Conservation (phyloP, 495 filamentous ascomycete genomes). For the Aspergillus nidulans region DNA sequence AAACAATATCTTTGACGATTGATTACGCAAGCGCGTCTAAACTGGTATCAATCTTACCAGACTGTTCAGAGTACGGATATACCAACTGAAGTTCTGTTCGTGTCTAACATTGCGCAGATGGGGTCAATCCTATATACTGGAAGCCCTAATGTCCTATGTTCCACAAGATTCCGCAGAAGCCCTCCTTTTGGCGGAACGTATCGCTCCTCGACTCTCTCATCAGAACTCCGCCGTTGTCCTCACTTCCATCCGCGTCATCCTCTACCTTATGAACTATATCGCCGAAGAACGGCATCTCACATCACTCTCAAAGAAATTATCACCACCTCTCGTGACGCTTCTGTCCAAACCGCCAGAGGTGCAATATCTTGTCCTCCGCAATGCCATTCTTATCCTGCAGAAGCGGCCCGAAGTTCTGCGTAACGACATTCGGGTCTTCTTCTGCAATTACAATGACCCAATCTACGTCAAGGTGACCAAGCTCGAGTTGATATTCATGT, state of each 20-base stretch:
- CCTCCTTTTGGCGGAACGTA: constrained; percentile 83
- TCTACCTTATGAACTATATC: constrained; percentile 99
- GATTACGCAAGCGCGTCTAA: constrained; percentile 97
- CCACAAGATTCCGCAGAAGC: constrained; percentile 88
- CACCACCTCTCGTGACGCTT: constrained; percentile 90
- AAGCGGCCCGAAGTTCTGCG: constrained; percentile 88
- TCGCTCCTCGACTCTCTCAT: constrained; percentile 89
- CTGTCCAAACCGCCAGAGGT: constrained; percentile 96
- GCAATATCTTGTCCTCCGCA: constrained; percentile 91
- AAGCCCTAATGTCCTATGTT: constrained; percentile 97
- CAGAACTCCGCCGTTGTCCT: constrained; percentile 95
- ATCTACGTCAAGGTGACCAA: constrained; percentile 99
- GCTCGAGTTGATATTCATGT: constrained; percentile 97
- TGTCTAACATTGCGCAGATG: constrained; percentile 59
- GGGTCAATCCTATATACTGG: constrained; percentile 98
- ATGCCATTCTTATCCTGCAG: constrained; percentile 91
- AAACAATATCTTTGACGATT: constrained; percentile 95
- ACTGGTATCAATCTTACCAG: constrained; percentile 91
- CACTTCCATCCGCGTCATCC: constrained; percentile 89
- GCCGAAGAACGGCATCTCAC: constrained; percentile 87
- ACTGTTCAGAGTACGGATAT: constrained; percentile 83
- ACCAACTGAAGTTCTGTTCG: background rate
- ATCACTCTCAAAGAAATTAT: constrained; percentile 85
- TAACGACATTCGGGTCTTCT: constrained; percentile 97
- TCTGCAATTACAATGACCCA: constrained; percentile 99